Evolutionary conservation across 208 protist species (phyloP).

Genomic region (Trypanosoma vivax): DNA sequence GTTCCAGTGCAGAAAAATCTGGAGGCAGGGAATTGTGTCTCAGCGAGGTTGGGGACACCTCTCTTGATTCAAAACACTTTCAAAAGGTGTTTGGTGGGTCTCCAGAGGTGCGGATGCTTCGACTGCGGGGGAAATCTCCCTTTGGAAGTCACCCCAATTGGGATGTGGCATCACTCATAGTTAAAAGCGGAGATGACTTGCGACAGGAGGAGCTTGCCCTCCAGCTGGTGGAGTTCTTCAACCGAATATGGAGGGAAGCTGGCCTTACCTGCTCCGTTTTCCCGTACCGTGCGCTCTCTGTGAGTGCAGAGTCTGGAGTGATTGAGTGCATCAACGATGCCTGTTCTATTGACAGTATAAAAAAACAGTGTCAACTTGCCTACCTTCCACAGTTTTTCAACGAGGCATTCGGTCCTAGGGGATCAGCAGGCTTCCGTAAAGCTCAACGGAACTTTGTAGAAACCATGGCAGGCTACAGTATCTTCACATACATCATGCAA

Average conservation of each 20-base stretch:
- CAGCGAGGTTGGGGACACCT: neutral
- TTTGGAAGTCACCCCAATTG: slow-evolving; percentile 86
- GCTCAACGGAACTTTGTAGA: slow-evolving; percentile 92
- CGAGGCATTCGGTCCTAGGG: slow-evolving; percentile 59
- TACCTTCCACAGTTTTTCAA: slow-evolving; percentile 79
- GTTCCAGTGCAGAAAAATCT: neutral
- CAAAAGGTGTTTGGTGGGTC: slow-evolving; percentile 64
- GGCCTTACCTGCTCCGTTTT: slow-evolving; percentile 67
- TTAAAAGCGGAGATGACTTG: slow-evolving; percentile 91
- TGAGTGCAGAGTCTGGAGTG: slow-evolving; percentile 68
- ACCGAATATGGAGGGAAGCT: slow-evolving; percentile 81
- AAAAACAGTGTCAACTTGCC: slow-evolving; percentile 64
- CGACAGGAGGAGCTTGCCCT: slow-evolving; percentile 91
- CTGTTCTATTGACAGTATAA: slow-evolving; percentile 87
- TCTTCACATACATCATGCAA: slow-evolving; percentile 92
- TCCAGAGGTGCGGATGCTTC: slow-evolving; percentile 30
- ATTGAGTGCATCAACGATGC: slow-evolving; percentile 87
- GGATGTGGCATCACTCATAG: slow-evolving; percentile 77
- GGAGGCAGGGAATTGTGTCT: neutral
- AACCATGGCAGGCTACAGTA: slow-evolving; percentile 92
- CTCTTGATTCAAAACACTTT: slow-evolving; percentile 9
- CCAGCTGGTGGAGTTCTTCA: slow-evolving; percentile 85
- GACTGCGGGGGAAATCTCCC: slow-evolving; percentile 48
- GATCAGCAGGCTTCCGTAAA: slow-evolving; percentile 36
- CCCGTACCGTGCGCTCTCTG: slow-evolving; percentile 81